These are phyloP conservation scores for Pythium rishiriense DNA, from an alignment of 352 stramenopile species.

Conservation along the genomic window DNA sequence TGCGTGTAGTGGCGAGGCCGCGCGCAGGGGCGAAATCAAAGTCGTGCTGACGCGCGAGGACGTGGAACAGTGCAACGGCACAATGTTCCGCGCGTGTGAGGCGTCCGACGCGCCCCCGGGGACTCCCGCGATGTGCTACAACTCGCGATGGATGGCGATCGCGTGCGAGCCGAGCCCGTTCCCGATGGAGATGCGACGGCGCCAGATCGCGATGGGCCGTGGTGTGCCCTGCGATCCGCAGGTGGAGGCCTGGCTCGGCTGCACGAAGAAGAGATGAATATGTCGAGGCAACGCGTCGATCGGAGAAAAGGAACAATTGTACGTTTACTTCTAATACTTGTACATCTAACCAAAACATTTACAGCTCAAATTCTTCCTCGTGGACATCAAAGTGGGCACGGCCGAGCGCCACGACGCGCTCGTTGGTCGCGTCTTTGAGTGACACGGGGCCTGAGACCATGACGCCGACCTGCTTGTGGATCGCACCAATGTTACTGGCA, in stretches of 20 bases:
- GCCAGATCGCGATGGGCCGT: slow-evolving; percentile 4
- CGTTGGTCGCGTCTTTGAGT: slow-evolving; percentile 21
- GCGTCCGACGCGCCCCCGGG: background rate
- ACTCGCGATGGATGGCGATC: slow-evolving; percentile 15
- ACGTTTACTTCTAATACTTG: no score
- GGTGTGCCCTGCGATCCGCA: background rate
- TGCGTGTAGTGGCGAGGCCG: background rate
- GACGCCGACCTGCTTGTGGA: slow-evolving; percentile 10
- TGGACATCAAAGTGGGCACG: slow-evolving; percentile 16
- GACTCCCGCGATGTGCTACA: slow-evolving; percentile 16
- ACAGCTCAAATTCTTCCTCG: slow-evolving; percentile 27
- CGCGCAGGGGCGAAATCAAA: background rate
- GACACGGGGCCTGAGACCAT: slow-evolving; percentile 21
- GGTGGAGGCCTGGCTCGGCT: slow-evolving; percentile 12
- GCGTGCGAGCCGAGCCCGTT: slow-evolving; percentile 13
- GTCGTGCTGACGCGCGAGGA: slow-evolving; percentile 1
- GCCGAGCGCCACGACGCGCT: slow-evolving; percentile 6
- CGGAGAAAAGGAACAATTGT: no score
- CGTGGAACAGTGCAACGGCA: slow-evolving; percentile 41
- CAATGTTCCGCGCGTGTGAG: slow-evolving; percentile 39
- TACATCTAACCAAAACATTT: no score
- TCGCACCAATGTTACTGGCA: background rate
- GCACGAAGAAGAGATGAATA: no score
- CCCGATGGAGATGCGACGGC: slow-evolving; percentile 13
- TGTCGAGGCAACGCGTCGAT: no score